phyloP scores from a whole-genome alignment of 306 rosid species.

The Styphnolobium japonicum region DNA sequence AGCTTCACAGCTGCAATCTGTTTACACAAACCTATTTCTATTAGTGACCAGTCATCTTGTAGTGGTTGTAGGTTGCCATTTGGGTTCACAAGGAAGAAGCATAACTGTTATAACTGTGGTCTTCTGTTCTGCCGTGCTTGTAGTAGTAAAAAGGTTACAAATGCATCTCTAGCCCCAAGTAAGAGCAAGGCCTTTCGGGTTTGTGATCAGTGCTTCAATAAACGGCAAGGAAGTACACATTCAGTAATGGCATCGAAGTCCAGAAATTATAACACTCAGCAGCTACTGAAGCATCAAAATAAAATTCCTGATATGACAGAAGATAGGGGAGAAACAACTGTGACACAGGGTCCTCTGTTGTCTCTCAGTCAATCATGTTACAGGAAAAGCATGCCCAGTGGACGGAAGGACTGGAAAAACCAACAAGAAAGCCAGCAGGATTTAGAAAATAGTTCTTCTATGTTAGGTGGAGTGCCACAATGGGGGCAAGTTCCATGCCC shows the following conservation, averaged over 20 bases:
- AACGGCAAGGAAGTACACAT: conserved; percentile 37
- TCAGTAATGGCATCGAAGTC: conserved; percentile 28
- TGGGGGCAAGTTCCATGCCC: conserved; percentile 90
- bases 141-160: conserved; percentile 52
- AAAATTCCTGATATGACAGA: conserved; percentile 44
- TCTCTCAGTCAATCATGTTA: conserved; percentile 48
- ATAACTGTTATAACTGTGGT: conserved; percentile 83
- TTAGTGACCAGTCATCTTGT: conserved; percentile 67
- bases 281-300: conserved; percentile 31
- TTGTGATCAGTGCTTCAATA: conserved; percentile 68
- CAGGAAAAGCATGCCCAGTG: conserved; percentile 51
- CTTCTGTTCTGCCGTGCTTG: conserved; percentile 70
- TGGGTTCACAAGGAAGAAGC: conserved; percentile 81
- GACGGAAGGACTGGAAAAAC: conserved; percentile 48
- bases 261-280: conserved; percentile 26
- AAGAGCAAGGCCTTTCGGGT: conserved; percentile 72
- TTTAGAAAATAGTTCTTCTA: conserved; percentile 35
- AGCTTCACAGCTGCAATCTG: conserved; percentile 77
- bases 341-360: conserved; percentile 44
- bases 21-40: conserved; percentile 69
- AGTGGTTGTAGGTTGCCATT: conserved; percentile 73
- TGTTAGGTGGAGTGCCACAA: conserved; percentile 41
- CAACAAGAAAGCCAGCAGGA: conserved; percentile 44
- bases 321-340: conserved; percentile 46
- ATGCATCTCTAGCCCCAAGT: conserved; percentile 75